Evolutionary conservation across 768 basidiomycete species (phyloP).

Genomic region (Krasilnikovozyma curviuscula): DNA sequence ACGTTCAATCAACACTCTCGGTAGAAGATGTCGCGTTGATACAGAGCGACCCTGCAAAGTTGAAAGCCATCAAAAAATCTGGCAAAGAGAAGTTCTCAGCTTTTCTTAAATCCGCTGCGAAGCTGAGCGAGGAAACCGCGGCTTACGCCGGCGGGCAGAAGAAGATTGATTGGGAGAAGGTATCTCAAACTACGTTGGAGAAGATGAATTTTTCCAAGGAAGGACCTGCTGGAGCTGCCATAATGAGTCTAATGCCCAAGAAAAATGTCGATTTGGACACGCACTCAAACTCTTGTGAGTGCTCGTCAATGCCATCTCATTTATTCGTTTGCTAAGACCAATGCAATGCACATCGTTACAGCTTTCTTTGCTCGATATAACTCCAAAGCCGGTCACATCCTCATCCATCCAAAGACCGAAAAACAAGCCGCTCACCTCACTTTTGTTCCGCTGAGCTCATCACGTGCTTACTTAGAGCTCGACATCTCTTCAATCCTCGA

Average conservation of each 20-base stretch:
- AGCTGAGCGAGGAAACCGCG: conserved; percentile 6
- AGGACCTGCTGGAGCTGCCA: neutral
- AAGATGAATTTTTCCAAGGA: conserved; percentile 6
- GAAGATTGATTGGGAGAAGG: conserved; percentile 5
- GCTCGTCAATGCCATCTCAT: too few relatives aligned
- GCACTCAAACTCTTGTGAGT: too few relatives aligned
- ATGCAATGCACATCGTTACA: too few relatives aligned
- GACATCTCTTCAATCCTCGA: too few relatives aligned
- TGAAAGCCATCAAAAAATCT: neutral
- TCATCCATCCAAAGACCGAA: neutral
- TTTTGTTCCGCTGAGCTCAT: too few relatives aligned
- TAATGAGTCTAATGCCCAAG: too few relatives aligned
- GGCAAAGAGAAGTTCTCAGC: conserved; percentile 3
- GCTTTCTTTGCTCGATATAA: conserved; percentile 6
- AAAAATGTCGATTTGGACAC: too few relatives aligned
- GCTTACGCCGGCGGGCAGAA: conserved; percentile 7
- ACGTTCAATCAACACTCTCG: neutral
- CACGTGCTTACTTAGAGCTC: too few relatives aligned
- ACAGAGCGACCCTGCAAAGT: neutral
- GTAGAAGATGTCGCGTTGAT: neutral
- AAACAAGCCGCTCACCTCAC: neutral
- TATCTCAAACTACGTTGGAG: neutral
- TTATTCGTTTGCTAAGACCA: too few relatives aligned
- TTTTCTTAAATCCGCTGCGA: conserved; percentile 4
- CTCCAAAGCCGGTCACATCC: conserved; percentile 6